Evolutionary conservation across 2,329 filamentous ascomycete genomes (phyloP), one percentile per base, ranked within the genome.

Genomic region (Neopestalotiopsis sp.): DNA sequence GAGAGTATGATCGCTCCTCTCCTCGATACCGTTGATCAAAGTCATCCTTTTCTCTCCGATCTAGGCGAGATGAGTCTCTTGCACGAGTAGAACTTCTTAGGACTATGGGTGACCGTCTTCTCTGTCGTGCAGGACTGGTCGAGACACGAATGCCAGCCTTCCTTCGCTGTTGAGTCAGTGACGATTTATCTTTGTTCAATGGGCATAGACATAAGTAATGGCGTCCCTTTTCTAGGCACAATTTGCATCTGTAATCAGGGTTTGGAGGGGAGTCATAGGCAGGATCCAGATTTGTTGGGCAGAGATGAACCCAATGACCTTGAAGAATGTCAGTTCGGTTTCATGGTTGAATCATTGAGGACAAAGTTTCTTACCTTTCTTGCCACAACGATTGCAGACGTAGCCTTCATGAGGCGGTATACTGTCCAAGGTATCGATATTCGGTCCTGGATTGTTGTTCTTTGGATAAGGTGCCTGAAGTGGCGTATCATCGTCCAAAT

Each of bases 211-310:
- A 77, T 12, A 71, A 73, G 59, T 76, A 80, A 68, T 84, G 83
- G 1, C 74, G 59, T 5, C 80, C 81, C 3, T 42, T 34, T n/a
- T 53, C 70, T 1, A 72, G 67, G 73, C 83, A 84, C 32, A 81
- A 69, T 4, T 72, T 66, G 66, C 83, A 84, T 20, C 32, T 45
- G 67, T 84, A 84, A 14, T 70, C 66, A 5, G 56, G 30, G 1
- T 66, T 49, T 2, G 81, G 81, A 38, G 70, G 68, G 62, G 38
- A 70, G 68, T 84, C 82, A 66, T 73, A 82, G 2, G 66, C 34
- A 10, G 81, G 79, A 67, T 84, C 80, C n/a, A 83, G 58, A 69
- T 81, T 83, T 2, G 82, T 85, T 20, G 82, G 82, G 66, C 83
- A 85, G 1, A 74, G 42, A 65, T 79, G 73, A 20, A 83, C 72